phyloP scores from a whole-genome alignment of 768 basidiomycete species.

The Agaricus sinodeliciosus region DNA sequence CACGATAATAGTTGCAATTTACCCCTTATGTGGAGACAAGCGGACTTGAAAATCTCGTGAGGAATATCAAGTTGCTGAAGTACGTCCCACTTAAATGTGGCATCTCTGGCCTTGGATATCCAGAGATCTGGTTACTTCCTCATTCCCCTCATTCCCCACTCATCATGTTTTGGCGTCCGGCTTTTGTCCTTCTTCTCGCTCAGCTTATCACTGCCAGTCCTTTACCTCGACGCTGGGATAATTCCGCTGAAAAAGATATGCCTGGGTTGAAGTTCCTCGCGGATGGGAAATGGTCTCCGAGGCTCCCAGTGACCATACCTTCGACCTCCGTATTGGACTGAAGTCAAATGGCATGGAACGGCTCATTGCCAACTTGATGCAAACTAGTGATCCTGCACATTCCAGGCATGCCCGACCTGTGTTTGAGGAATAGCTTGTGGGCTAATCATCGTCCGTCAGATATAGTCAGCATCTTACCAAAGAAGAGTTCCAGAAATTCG shows the following conservation, averaged over 20 bases:
- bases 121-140: neutral
- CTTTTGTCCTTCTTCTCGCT: constrained; percentile 28
- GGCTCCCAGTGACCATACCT: constrained; percentile 39
- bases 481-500: constrained; percentile 47
- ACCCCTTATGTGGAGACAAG: too few relatives aligned
- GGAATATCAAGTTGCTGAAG: neutral
- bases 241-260: constrained; percentile 45
- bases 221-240: constrained; percentile 42
- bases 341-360: constrained; percentile 48
- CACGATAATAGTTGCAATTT: too few relatives aligned
- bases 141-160: neutral
- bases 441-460: constrained; percentile 18
- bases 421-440: neutral
- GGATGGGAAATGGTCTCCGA: constrained; percentile 43
- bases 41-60: neutral
- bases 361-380: constrained; percentile 44
- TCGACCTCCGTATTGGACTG: constrained; percentile 51
- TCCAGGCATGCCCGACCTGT: constrained; percentile 24
- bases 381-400: constrained; percentile 51
- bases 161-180: constrained; percentile 8
- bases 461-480: constrained; percentile 58
- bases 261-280: constrained; percentile 44
- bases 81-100: constrained; percentile 3
- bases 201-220: constrained; percentile 31
- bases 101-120: neutral